A percentile compares a stretch with the other conserved stretches of the same genome.
Conservation (phyloP, 805 yeast species). For the Ascoidea asiatica region DNA sequence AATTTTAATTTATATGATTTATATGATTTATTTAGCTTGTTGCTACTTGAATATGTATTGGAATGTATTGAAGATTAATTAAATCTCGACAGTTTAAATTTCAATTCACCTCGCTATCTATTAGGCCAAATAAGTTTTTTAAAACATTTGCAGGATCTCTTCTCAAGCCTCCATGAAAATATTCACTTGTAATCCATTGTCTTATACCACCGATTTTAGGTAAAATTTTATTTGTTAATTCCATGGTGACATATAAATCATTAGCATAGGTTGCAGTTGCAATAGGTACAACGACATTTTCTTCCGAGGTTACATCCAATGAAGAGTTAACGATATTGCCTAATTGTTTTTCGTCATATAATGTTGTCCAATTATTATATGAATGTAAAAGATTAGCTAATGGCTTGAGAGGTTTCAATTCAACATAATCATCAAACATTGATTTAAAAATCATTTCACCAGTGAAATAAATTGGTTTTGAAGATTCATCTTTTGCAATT, state of each 20-base stretch:
- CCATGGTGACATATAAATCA: conserved; percentile 41
- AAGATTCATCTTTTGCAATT: conserved; percentile 4
- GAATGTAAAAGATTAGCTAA: conserved; percentile 24
- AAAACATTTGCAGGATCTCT: conserved; percentile 26
- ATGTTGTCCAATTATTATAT: conserved; percentile 20
- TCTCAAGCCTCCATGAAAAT: conserved; percentile 37
- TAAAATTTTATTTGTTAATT: conserved; percentile 24
- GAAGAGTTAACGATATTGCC: too few species aligned
- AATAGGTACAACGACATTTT: too few species aligned
- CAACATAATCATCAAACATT: conserved; percentile 35
- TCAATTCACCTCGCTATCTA: conserved; percentile 27
- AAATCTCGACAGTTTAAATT: too few species aligned
- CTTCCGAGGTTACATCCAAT: too few species aligned
- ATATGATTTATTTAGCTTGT: too few species aligned
- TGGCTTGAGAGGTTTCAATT: conserved; percentile 23
- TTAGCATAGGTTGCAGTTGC: conserved; percentile 34
- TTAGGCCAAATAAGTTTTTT: conserved; percentile 23
- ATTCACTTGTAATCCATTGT: conserved; percentile 32
- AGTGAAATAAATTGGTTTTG: conserved; percentile 26
- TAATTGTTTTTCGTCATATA: too few species aligned
- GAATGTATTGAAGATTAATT: too few species aligned
- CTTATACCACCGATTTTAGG: conserved; percentile 20
- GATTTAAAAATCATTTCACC: conserved; percentile 44
- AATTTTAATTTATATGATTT: too few species aligned
- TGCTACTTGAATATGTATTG: too few species aligned